These are phyloP conservation scores for Ligustrum vulgare DNA, from an alignment of 257 asterid genomes.

Conservation along the genomic window DNA sequence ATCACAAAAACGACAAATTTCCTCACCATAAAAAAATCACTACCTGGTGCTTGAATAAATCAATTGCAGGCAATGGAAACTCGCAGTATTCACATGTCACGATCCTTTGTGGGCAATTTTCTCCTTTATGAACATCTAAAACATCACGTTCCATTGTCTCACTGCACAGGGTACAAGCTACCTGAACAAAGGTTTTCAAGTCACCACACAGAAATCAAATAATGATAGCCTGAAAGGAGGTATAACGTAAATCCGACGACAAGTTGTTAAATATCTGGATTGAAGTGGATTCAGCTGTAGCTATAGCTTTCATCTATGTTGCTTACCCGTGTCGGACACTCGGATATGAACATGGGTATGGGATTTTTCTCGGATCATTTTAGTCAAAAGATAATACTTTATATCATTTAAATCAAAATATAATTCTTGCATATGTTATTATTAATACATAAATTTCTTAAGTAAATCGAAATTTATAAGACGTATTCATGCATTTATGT, in stretches of 20 bases:
- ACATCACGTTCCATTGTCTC: constrained; percentile 91
- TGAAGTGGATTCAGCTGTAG: neutral
- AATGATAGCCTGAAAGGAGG: constrained; percentile 10
- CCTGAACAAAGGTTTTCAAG: constrained; percentile 58
- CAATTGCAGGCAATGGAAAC: constrained; percentile 97
- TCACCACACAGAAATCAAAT: constrained; percentile 20
- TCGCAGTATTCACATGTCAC: constrained; percentile 94
- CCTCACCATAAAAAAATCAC: constrained; percentile 11
- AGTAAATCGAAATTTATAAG: too few relatives aligned
- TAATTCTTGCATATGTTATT: too few relatives aligned
- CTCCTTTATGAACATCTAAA: constrained; percentile 85
- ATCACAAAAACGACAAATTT: constrained; percentile 9
- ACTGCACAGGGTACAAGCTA: constrained; percentile 89
- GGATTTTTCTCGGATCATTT: too few relatives aligned
- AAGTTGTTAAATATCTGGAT: neutral
- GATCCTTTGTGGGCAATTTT: constrained; percentile 87
- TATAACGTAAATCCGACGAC: neutral
- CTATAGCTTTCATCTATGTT: neutral
- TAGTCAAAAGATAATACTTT: too few relatives aligned
- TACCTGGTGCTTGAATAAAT: constrained; percentile 96
- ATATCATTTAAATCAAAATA: too few relatives aligned
- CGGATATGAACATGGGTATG: too few relatives aligned
- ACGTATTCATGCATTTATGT: too few relatives aligned
- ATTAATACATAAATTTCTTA: too few relatives aligned
- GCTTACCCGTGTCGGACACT: too few relatives aligned